Evolutionary conservation across 2,329 filamentous ascomycete species (phyloP).

Genomic region (Trichoderma citrinoviride): DNA sequence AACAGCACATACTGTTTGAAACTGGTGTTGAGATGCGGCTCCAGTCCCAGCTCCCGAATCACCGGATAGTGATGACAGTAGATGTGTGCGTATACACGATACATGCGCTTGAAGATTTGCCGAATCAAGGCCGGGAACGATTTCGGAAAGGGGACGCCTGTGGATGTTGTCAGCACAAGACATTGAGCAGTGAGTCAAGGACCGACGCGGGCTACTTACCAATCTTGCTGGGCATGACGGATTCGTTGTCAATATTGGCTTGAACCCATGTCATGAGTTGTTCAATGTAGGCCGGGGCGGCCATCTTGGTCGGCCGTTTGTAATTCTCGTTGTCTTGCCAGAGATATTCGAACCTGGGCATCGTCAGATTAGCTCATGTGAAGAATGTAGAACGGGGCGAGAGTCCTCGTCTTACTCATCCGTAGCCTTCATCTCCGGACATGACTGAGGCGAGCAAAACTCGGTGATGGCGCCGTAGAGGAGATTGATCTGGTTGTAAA

Average conservation of each 20-base stretch:
- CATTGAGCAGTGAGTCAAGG: not conserved
- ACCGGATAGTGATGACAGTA: slow-evolving; percentile 99
- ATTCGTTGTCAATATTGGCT: slow-evolving; percentile 90
- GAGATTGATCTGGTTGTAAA: slow-evolving; percentile 99
- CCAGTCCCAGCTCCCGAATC: slow-evolving; percentile 87
- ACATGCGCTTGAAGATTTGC: slow-evolving; percentile 98
- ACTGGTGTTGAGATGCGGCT: slow-evolving; percentile 96
- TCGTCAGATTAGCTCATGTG: not conserved
- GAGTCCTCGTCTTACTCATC: slow-evolving; percentile 70
- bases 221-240: slow-evolving; percentile 90
- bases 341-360: slow-evolving; percentile 84
- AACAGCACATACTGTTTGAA: slow-evolving; percentile 99
- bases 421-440: slow-evolving; percentile 99
- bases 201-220: slow-evolving; percentile 46
- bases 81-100: slow-evolving; percentile 97
- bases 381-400: too few species aligned
- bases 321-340: slow-evolving; percentile 96
- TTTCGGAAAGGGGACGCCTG: slow-evolving; percentile 90
- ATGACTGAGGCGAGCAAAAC: slow-evolving; percentile 95
- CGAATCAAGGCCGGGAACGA: slow-evolving; percentile 83
- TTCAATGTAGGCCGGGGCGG: slow-evolving; percentile 95
- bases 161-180: slow-evolving; percentile 24
- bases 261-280: slow-evolving; percentile 98
- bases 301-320: slow-evolving; percentile 96
- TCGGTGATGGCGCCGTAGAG: slow-evolving; percentile 98